phyloP scores from a whole-genome alignment of 768 basidiomycete species.

The Phaffia australis region DNA sequence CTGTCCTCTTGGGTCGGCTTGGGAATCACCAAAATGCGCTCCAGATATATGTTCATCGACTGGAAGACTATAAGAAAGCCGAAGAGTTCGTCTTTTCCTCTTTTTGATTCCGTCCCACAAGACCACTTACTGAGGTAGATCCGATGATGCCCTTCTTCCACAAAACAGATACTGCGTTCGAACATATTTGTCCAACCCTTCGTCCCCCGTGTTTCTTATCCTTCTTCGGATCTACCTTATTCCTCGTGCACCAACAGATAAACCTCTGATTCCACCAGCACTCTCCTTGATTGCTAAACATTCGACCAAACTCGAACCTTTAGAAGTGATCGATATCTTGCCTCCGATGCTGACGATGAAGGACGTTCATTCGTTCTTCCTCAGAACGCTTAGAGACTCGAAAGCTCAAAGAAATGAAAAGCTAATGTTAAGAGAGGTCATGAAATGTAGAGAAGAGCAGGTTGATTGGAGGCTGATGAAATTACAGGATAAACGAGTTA shows the following conservation, averaged over 20 bases:
- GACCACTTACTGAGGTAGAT: slow-evolving; percentile 6
- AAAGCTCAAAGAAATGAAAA: slow-evolving; percentile 55
- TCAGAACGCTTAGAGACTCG: slow-evolving; percentile 52
- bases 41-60: slow-evolving; percentile 83
- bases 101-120: background rate
- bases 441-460: slow-evolving; percentile 66
- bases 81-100: slow-evolving; percentile 56
- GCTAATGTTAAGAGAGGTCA: slow-evolving; percentile 56
- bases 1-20: slow-evolving; percentile 76
- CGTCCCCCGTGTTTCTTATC: slow-evolving; percentile 61
- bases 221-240: slow-evolving; percentile 74
- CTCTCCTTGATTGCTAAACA: slow-evolving; percentile 78
- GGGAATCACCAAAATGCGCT: slow-evolving; percentile 87
- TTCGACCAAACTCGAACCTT: slow-evolving; percentile 65
- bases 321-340: slow-evolving; percentile 70
- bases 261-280: slow-evolving; percentile 59
- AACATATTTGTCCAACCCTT: slow-evolving; percentile 51
- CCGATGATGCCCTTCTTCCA: slow-evolving; percentile 12
- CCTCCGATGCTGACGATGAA: slow-evolving; percentile 80
- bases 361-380: slow-evolving; percentile 66
- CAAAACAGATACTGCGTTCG: slow-evolving; percentile 72
- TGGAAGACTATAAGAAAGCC: slow-evolving; percentile 72
- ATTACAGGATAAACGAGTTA: slow-evolving; percentile 69
- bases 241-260: slow-evolving; percentile 49
- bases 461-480: slow-evolving; percentile 60